phyloP scores from a whole-genome alignment of 441 rosid genomes.

The Dalechampia spathulata region DNA sequence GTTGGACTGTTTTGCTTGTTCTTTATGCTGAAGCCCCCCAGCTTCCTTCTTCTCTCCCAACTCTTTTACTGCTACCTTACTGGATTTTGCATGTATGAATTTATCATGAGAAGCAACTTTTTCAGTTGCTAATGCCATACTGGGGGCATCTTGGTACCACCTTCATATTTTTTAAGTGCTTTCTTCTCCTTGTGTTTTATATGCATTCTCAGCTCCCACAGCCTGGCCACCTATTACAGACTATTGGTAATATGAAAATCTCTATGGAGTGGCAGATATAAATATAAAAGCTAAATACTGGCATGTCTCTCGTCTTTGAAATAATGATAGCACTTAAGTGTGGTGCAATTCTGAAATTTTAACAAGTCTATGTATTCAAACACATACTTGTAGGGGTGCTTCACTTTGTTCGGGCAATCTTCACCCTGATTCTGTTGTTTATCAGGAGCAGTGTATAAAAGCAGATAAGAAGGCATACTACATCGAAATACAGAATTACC shows the following conservation, averaged over 20 bases:
- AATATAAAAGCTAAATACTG: background rate
- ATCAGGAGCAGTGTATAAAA: conserved; percentile 43
- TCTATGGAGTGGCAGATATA: background rate
- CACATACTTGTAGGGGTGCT: conserved; percentile 62
- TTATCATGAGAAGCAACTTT: background rate
- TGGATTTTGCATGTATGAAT: background rate
- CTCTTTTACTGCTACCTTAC: background rate
- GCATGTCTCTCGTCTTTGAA: conserved; percentile 5
- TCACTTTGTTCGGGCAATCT: conserved; percentile 64
- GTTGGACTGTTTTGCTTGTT: conserved; percentile 1
- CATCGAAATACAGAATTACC: conserved; percentile 63
- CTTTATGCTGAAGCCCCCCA: background rate
- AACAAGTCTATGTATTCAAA: conserved; percentile 18
- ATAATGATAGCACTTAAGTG: background rate
- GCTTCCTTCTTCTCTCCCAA: background rate
- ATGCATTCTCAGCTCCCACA: background rate
- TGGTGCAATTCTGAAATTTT: conserved; percentile 7
- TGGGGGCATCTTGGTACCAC: background rate
- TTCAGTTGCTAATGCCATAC: background rate
- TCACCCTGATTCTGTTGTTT: conserved; percentile 77
- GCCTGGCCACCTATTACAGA: background rate
- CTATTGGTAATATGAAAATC: background rate
- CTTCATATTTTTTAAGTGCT: background rate
- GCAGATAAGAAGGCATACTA: conserved; percentile 46
- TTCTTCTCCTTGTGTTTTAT: background rate